Evolutionary conservation across 495 filamentous ascomycete species (phyloP).

Genomic region (Aspergillus wentii): DNA sequence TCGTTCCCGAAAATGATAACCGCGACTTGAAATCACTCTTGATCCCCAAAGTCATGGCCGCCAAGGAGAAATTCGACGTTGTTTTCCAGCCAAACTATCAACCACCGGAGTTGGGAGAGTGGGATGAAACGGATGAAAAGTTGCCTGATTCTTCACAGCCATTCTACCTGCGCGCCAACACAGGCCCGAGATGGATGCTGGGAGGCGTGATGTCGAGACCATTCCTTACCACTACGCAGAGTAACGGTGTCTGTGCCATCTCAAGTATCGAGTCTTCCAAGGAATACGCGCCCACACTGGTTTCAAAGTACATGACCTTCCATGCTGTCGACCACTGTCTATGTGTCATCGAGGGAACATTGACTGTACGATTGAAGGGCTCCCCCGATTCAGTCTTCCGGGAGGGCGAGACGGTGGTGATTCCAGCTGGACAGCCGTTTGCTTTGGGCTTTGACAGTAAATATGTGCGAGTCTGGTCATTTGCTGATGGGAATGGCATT

Average conservation of each 20-base stretch:
- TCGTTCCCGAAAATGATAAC: slow-evolving; percentile 43
- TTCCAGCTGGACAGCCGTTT: slow-evolving; percentile 37
- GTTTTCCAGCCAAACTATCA: slow-evolving; percentile 39
- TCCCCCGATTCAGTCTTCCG: slow-evolving; percentile 21
- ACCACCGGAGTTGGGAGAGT: slow-evolving; percentile 33
- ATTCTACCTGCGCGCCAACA: slow-evolving; percentile 39
- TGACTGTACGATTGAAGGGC: slow-evolving; percentile 30
- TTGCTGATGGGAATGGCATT: slow-evolving; percentile 39
- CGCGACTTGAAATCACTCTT: slow-evolving; percentile 36
- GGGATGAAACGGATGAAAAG: slow-evolving; percentile 34
- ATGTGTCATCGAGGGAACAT: slow-evolving; percentile 31
- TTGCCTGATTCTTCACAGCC: slow-evolving; percentile 30
- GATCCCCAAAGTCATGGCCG: slow-evolving; percentile 48
- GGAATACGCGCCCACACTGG: slow-evolving; percentile 21
- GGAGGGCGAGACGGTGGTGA: slow-evolving; percentile 37
- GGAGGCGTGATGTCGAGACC: slow-evolving; percentile 41
- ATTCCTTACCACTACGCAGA: slow-evolving; percentile 40
- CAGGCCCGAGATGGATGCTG: slow-evolving; percentile 36
- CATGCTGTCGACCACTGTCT: slow-evolving; percentile 35
- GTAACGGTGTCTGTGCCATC: slow-evolving; percentile 38
- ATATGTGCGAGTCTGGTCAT: slow-evolving; percentile 39
- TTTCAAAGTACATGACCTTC: slow-evolving; percentile 33
- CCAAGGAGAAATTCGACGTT: slow-evolving; percentile 44
- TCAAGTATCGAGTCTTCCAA: slow-evolving; percentile 40
- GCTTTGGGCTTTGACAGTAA: slow-evolving; percentile 30